Evolutionary conservation across 2,329 filamentous ascomycete genomes (phyloP), one percentile per base, ranked within the genome.

Genomic region (Cladorrhinum sp.): DNA sequence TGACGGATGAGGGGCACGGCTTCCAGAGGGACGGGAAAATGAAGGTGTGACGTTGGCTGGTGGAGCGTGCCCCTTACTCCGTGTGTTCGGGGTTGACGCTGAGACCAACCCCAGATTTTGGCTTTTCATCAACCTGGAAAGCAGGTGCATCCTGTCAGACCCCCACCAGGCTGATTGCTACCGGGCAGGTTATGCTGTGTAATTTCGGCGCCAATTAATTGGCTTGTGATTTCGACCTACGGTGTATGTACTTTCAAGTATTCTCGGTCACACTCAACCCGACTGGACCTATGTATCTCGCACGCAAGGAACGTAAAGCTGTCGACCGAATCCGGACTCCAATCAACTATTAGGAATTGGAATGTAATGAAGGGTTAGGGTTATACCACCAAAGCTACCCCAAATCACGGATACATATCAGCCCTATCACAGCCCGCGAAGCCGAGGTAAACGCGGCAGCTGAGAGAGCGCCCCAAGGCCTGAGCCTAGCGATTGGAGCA

Each of bases 341-440:
- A 7, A 22, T 13, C n/a, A 20, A 7, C 7, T 22, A 45, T 13
- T 45, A 45, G 7, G 32, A 36, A 16, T 12, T 12, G 54, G 50
- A 10, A 61, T 50, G 22, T 54, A 22, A 3, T 36, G 20, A 3
- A 23, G 59, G 59, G 59, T 61, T 61, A 61, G 59, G 59, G 59
- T 58, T 57, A n/a, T 16, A 36, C 2, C 9, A 2, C n/a, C 29
- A 24, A 29, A 55, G 23, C n/a, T 23, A 41, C 51, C 41, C 56
- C 53, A 38, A 36, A 24, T 58, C 58, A 53, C 54, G 58, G 48
- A 3, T 41, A 41, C 36, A 41, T 50, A 56, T 65, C 63, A 63
- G 63, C 63, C 63, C 62, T 65, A 64, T 64, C 57, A 63, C 51
- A 41, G 52, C 50, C 24, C 48, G 60, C 56, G 50, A 58, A 56